phyloP scores from a whole-genome alignment of 2,329 filamentous ascomycete species.

The Botryotinia calthae region DNA sequence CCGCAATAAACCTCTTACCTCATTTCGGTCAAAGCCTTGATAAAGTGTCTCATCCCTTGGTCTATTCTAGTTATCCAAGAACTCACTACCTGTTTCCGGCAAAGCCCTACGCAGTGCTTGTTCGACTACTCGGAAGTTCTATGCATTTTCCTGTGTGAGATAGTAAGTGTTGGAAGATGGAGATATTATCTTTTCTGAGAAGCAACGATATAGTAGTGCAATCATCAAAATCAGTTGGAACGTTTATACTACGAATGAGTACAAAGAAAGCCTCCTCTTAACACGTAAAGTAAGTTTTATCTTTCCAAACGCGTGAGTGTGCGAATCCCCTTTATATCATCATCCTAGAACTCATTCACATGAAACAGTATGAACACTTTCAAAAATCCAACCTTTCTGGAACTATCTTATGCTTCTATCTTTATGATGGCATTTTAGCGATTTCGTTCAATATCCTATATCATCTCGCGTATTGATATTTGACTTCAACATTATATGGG shows the following conservation, averaged over 20 bases:
- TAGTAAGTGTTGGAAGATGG: background rate
- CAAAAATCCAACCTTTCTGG: background rate
- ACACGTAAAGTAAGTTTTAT: background rate
- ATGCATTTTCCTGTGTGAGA: no score
- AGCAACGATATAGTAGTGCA: no score
- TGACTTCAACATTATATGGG: no score
- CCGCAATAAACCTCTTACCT: no score
- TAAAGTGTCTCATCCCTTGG: background rate
- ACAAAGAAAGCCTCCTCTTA: no score
- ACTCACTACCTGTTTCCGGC: background rate
- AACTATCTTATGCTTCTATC: background rate
- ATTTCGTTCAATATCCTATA: background rate
- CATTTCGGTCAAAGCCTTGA: background rate
- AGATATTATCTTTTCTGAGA: no score
- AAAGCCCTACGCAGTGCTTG: background rate
- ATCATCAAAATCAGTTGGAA: background rate
- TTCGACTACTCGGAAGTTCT: rapidly evolving
- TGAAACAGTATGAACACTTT: background rate
- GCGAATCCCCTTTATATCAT: background rate
- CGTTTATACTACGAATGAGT: background rate
- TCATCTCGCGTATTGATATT: background rate
- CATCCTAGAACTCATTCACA: background rate
- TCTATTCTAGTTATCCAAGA: background rate
- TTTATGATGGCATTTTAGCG: background rate
- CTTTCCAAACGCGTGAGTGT: background rate